Base-by-base conservation (phyloP, 305 asterid genomes). In the Fraxinus angustifolia region DNA sequence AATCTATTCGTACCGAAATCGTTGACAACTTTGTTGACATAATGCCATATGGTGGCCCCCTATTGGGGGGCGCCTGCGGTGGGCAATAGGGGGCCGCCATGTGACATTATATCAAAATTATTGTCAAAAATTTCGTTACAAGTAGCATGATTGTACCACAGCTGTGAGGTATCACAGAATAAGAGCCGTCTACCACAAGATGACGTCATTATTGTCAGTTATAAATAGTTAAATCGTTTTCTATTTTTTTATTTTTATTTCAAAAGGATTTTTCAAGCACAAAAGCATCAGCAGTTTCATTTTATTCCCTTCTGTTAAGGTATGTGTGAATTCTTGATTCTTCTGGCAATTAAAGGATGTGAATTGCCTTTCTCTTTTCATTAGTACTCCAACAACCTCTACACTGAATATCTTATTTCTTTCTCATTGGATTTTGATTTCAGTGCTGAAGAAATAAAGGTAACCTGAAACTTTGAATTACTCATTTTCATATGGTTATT, bases 161-260 rank as follows among this genome's bases (percentile, higher is more conserved):
- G 83, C 8, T 56, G 38, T 14, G 6, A 36, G 11, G 40, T 0
- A 8, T 81, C 78, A 28, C 23, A 16, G 5, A n/a, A 76, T 3
- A 0, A 2, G 0, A 73, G 1, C 85, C 87, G 86, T 85, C 76
- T 82, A 81, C 81, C 71, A 0, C 6, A 0, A 33, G 1, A 71
- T 81, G 85, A 84, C 82, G 86, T 78, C 83, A 80, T 56, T 26
- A 11, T 19, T 2, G 67, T 26, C 82, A 75, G 85, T 84, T 79
- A 81, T 45, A 82, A 72, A 86, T 42, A 79, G 78, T 75, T 83
- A 86, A 21, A 21, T 60, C 5, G 5, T 60, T 60, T 5, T 58
- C 10, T 60, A 6, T 60, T 21, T 21, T 6, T 17, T 48, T 0
- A 2, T 48, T 12, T 4, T 84, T 86, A 75, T 67, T 50, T 31